Conservation (phyloP, 306 rosid genomes). For the Gastrolobium villosum region DNA sequence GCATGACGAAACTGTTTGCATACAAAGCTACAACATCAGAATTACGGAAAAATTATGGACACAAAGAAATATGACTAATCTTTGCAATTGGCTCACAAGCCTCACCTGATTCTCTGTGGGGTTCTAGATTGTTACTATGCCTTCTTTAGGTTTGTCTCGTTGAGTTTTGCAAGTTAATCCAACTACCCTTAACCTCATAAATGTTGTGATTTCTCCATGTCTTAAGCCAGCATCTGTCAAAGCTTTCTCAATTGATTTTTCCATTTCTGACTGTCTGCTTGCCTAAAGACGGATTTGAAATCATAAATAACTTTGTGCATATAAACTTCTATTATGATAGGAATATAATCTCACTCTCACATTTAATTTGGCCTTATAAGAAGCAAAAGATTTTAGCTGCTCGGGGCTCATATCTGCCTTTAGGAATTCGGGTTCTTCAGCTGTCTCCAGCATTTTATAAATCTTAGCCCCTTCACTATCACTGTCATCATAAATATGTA, state of each 20-base stretch:
- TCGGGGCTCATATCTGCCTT: conserved; percentile 96
- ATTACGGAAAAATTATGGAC: too few species aligned
- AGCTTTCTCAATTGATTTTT: conserved; percentile 76
- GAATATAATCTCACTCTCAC: conserved; percentile 52
- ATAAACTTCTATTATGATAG: conserved; percentile 40
- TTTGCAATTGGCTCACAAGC: too few species aligned
- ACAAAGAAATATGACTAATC: too few species aligned
- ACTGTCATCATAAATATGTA: conserved; percentile 52
- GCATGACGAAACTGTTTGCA: too few species aligned
- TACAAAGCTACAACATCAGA: too few species aligned
- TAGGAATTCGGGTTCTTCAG: conserved; percentile 85
- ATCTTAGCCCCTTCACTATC: conserved; percentile 86
- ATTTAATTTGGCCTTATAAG: conserved; percentile 77
- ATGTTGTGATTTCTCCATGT: conserved; percentile 76
- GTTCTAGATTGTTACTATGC: too few species aligned
- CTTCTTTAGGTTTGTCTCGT: too few species aligned
- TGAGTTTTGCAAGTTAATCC: too few species aligned
- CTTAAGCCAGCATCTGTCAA: conserved; percentile 75
- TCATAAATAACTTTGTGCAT: conserved; percentile 46
- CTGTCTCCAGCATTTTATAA: conserved; percentile 79
- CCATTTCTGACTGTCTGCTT: conserved; percentile 74
- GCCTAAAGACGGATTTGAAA: conserved; percentile 63
- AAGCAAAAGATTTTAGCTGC: conserved; percentile 76
- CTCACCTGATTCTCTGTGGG: too few species aligned
- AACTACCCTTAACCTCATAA: too few species aligned